A percentile compares a stretch with the other conserved stretches of the same genome.
phyloP scores from a whole-genome alignment of 768 basidiomycete species.

The Neoboletus brunneissimus region DNA sequence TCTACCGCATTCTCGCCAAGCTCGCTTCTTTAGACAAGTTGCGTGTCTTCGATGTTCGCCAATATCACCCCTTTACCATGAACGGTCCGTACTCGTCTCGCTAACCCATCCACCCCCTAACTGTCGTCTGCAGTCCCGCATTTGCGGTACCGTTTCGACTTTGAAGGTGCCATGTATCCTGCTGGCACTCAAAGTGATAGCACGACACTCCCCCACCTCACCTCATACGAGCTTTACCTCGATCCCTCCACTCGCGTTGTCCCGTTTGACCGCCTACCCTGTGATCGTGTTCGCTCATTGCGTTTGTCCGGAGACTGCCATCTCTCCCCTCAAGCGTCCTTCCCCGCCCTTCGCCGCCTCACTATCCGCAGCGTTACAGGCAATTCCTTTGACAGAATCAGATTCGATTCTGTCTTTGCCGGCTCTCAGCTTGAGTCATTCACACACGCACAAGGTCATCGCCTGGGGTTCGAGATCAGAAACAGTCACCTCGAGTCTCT shows the following conservation, averaged over 20 bases:
- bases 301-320: constrained; percentile 36
- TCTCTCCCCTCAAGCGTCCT: constrained; percentile 10
- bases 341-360: constrained; percentile 27
- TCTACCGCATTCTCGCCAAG: constrained; percentile 30
- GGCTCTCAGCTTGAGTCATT: constrained; percentile 35
- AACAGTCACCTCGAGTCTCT: constrained; percentile 35
- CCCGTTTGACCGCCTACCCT: constrained; percentile 30
- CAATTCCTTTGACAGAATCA: constrained; percentile 35
- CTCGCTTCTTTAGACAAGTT: constrained; percentile 28
- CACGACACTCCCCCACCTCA: constrained; percentile 11
- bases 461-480: constrained; percentile 37
- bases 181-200: not conserved
- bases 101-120: not conserved
- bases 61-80: constrained; percentile 19
- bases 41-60: constrained; percentile 34
- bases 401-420: constrained; percentile 28
- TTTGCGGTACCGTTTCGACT: constrained; percentile 25
- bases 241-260: constrained; percentile 28
- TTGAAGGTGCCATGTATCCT: constrained; percentile 41
- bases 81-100: constrained; percentile 6
- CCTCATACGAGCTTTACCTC: constrained; percentile 35
- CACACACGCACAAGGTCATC: constrained; percentile 32
- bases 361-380: constrained; percentile 33
- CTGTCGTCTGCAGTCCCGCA: constrained; percentile 15
- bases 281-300: constrained; percentile 26